A percentile compares a stretch with the other conserved stretches of the same genome.
Evolutionary conservation across 1,139 yeast species (phyloP).

Genomic region (Kodamaea alishanica): DNA sequence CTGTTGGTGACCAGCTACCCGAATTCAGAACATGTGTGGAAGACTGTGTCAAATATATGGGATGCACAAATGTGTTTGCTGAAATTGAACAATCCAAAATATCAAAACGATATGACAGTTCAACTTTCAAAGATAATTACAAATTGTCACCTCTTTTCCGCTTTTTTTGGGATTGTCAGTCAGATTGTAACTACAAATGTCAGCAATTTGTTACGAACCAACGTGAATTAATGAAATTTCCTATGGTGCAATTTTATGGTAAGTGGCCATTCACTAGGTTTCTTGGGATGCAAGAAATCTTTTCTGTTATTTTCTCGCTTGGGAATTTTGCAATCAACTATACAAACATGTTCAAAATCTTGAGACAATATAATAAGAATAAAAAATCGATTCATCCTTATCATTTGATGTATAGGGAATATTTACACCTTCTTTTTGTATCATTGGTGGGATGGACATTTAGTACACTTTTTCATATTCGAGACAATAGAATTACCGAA

Average conservation of each 20-base stretch:
- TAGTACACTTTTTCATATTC: constrained; percentile 38
- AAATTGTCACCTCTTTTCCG: constrained; percentile 7
- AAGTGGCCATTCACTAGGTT: constrained; percentile 46
- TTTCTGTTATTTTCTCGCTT: constrained; percentile 35
- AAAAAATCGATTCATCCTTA: constrained; percentile 12
- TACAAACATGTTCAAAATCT: constrained; percentile 26
- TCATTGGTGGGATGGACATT: constrained; percentile 39
- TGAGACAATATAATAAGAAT: constrained; percentile 24
- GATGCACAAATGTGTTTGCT: constrained; percentile 12
- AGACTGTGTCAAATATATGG: constrained; percentile 13
- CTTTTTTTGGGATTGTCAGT: constrained; percentile 34
- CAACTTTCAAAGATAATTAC: constrained; percentile 5
- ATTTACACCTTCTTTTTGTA: constrained; percentile 25
- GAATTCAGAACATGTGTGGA: constrained; percentile 14
- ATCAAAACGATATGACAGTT: not conserved
- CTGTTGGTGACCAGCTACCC: constrained; percentile 18
- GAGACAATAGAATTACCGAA: constrained; percentile 40
- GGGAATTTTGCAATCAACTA: constrained; percentile 39
- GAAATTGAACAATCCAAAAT: constrained; percentile 5
- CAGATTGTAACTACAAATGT: constrained; percentile 43
- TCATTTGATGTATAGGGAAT: constrained; percentile 31
- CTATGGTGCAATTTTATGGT: constrained; percentile 42
- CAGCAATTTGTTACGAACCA: constrained; percentile 33
- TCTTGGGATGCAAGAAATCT: constrained; percentile 39
- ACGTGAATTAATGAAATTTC: constrained; percentile 18